A percentile compares a stretch with the other conserved stretches of the same genome.
phyloP scores from a whole-genome alignment of 1,284 basidiomycete genomes.

The Ceratobasidium sp. region DNA sequence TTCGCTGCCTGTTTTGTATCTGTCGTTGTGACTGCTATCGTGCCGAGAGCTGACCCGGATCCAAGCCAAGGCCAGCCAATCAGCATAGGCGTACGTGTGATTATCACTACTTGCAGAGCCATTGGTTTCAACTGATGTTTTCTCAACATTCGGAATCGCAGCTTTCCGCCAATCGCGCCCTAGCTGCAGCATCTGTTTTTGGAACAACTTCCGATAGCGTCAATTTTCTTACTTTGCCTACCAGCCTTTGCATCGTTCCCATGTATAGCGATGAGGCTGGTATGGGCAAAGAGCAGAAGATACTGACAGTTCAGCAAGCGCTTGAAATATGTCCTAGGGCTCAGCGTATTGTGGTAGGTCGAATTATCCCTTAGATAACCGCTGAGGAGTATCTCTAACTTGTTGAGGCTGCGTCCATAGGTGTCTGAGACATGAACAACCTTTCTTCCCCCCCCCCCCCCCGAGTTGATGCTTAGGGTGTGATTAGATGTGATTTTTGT shows the following conservation, averaged over 20 bases:
- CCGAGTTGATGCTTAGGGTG: too few species aligned
- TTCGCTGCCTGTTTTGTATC: background rate
- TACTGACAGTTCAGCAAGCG: conserved; percentile 27
- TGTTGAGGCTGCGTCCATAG: background rate
- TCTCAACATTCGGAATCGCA: background rate
- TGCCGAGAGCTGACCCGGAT: conserved; percentile 4
- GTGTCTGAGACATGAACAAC: background rate
- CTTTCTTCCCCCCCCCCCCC: too few species aligned
- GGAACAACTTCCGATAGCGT: conserved; percentile 22
- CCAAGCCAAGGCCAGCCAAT: conserved; percentile 37
- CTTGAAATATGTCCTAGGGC: conserved; percentile 33
- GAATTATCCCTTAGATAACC: too few species aligned
- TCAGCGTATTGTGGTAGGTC: conserved; percentile 25
- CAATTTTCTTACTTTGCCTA: conserved; percentile 38
- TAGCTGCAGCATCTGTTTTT: conserved; percentile 19
- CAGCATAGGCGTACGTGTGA: conserved; percentile 27
- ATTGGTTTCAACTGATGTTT: background rate
- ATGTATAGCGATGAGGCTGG: conserved; percentile 20
- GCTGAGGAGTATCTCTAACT: too few species aligned
- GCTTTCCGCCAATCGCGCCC: conserved; percentile 29
- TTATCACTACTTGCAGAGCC: too few species aligned
- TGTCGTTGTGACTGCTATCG: background rate
- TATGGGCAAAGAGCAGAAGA: conserved; percentile 7
- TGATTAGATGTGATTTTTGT: too few species aligned
- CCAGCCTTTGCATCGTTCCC: conserved; percentile 35